These are phyloP conservation scores for Saccharomycopsis amapae DNA, from an alignment of 805 yeast species.

Conservation along the genomic window DNA sequence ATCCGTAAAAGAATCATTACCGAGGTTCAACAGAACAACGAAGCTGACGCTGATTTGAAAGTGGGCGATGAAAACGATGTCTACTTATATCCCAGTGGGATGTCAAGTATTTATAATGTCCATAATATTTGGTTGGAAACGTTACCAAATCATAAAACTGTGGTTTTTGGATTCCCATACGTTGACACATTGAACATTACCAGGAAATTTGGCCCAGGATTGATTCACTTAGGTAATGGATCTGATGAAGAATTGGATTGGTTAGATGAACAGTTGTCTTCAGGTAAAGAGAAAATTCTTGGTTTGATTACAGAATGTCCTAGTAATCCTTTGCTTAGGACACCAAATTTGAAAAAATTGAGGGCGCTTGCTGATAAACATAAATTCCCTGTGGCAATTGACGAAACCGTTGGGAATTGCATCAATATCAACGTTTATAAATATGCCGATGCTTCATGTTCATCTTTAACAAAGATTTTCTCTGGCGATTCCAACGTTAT, in stretches of 20 bases:
- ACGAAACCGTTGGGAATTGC: constrained; percentile 92
- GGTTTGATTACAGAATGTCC: constrained; percentile 91
- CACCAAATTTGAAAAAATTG: constrained; percentile 68
- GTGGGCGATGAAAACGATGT: constrained; percentile 52
- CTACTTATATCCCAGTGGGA: constrained; percentile 81
- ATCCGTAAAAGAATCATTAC: constrained; percentile 71
- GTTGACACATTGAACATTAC: constrained; percentile 85
- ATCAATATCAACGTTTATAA: constrained; percentile 75
- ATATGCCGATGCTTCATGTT: constrained; percentile 78
- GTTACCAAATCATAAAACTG: constrained; percentile 46
- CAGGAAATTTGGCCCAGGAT: constrained; percentile 88
- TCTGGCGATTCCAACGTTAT: constrained; percentile 93
- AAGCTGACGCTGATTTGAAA: constrained; percentile 9
- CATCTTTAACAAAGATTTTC: constrained; percentile 86
- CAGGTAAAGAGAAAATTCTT: constrained; percentile 52
- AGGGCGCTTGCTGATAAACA: constrained; percentile 59
- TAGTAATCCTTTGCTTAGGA: constrained; percentile 82
- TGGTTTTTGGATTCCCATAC: constrained; percentile 94
- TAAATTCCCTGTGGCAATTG: constrained; percentile 76
- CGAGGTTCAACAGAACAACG: constrained; percentile 15
- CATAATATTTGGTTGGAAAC: constrained; percentile 48
- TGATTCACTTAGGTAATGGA: constrained; percentile 77
- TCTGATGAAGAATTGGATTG: constrained; percentile 59
- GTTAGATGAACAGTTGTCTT: constrained; percentile 51
- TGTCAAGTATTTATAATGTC: constrained; percentile 84